phyloP scores from a whole-genome alignment of 2,329 filamentous ascomycete species.

The Botrytis medusae region DNA sequence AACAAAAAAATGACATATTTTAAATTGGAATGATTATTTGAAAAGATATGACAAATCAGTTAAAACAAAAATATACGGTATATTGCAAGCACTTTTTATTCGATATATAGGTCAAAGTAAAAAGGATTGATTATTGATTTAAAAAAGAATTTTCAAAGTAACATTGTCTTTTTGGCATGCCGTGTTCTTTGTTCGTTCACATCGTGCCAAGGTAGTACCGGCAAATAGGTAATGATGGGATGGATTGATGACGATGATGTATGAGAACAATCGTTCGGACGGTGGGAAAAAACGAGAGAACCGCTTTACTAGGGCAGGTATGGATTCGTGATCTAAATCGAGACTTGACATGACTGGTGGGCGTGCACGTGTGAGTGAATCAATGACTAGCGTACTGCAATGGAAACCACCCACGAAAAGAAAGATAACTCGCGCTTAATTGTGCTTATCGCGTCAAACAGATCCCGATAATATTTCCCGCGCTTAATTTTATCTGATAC shows the following conservation, averaged over 20 bases:
- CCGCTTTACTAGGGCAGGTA: not conserved
- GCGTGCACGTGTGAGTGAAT: not conserved
- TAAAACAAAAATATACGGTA: no score
- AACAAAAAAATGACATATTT: no score
- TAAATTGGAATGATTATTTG: no score
- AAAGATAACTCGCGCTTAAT: not conserved
- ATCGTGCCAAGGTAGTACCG: not conserved
- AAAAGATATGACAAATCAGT: no score
- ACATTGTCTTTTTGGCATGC: no score
- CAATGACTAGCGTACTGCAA: not conserved
- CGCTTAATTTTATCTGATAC: constrained; percentile 12
- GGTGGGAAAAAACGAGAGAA: no score
- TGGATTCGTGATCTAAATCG: not conserved
- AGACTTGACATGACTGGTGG: not conserved
- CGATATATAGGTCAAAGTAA: no score
- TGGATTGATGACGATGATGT: not conserved
- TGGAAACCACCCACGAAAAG: not conserved
- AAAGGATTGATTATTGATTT: no score
- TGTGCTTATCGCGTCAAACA: not conserved
- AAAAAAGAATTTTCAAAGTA: no score
- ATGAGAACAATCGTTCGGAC: not conserved
- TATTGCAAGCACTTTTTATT: no score
- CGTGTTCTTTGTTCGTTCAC: no score
- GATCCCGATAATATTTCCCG: constrained; percentile 1
- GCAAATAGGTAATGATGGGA: not conserved